Evolutionary conservation across 1,284 basidiomycete genomes (phyloP).

Genomic region (Ustilago nuda): DNA sequence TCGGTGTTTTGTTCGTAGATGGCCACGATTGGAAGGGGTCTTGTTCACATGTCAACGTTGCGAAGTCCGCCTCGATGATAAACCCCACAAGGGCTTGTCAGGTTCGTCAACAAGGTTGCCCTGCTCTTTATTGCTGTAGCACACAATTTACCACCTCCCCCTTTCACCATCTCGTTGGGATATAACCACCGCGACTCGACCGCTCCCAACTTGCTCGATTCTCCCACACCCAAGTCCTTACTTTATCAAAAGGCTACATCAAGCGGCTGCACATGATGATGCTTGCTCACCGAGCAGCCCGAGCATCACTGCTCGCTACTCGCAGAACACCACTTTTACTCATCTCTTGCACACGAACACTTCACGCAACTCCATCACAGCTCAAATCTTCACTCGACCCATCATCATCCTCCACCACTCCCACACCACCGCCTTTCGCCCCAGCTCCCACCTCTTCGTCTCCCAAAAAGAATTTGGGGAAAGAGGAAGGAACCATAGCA

Average conservation of each 20-base stretch:
- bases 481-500: slow-evolving; percentile 55
- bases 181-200: too few relatives aligned
- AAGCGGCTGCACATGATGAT: not conserved
- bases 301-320: slow-evolving; percentile 2
- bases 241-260: not conserved
- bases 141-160: not conserved
- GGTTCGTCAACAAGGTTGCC: not conserved
- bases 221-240: not conserved
- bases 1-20: not conserved
- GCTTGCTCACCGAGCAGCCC: slow-evolving; percentile 9
- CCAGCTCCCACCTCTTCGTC: not conserved
- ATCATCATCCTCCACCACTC: not conserved
- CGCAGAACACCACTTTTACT: not conserved
- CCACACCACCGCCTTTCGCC: slow-evolving; percentile 8
- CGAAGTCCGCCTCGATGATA: not conserved
- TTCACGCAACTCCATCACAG: not conserved
- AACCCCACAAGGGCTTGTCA: not conserved
- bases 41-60: not conserved
- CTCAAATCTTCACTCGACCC: slow-evolving; percentile 22
- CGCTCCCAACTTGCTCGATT: not conserved
- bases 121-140: not conserved
- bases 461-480: slow-evolving; percentile 14
- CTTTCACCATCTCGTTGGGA: not conserved
- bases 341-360: not conserved
- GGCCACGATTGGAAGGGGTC: not conserved